phyloP scores from a whole-genome alignment of 441 rosid genomes.

The Euphorbia celastroides region DNA sequence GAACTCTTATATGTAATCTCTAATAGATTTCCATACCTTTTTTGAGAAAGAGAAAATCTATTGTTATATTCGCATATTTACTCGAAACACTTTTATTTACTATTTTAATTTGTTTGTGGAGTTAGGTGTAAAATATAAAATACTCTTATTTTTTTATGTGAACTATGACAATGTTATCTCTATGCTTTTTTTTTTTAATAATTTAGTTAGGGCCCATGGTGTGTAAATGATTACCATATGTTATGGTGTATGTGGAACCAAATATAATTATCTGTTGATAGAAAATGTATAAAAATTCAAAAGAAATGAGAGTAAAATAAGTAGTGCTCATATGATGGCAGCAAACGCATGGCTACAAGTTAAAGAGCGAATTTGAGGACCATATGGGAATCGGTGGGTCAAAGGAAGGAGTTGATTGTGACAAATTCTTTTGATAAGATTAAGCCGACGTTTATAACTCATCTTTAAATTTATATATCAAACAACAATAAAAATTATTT shows the following conservation, averaged over 20 bases:
- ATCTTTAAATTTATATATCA: no score
- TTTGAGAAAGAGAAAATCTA: no score
- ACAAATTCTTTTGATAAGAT: constrained; percentile 4
- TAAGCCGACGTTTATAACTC: no score
- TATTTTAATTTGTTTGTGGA: background rate
- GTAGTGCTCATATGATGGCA: background rate
- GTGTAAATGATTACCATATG: background rate
- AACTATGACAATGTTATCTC: background rate
- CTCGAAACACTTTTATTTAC: background rate
- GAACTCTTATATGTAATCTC: no score
- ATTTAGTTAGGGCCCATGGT: background rate
- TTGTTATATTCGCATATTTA: no score
- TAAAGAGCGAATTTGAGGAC: constrained; percentile 14
- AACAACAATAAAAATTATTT: no score
- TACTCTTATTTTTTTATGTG: background rate
- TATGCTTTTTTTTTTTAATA: background rate
- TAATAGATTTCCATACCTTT: no score
- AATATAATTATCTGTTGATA: background rate
- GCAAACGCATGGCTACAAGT: constrained; percentile 17
- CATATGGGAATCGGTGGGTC: constrained; percentile 9
- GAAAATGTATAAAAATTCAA: background rate
- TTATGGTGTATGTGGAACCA: background rate
- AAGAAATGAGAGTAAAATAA: background rate
- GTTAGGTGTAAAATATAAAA: background rate
- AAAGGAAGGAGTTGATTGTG: constrained; percentile 1